Evolutionary conservation across 164 flowering plant species (phyloP), one percentile per base, ranked within the genome.

Genomic region (Buxus sempervirens): DNA sequence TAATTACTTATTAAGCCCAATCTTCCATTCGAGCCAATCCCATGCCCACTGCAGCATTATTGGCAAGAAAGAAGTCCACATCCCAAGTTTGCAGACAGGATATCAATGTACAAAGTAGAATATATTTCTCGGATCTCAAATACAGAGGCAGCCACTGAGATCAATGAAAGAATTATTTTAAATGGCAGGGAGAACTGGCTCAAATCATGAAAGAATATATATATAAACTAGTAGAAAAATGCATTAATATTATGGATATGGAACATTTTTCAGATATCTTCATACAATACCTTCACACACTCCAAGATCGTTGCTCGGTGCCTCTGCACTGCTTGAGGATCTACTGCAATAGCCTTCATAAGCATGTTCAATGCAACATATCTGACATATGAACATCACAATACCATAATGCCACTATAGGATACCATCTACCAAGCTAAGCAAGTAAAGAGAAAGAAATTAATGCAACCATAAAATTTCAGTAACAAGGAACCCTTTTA

Each of bases 331-430:
- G 98, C 97, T 81, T 91, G 98, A 74, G 93, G 79, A 83, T 96
- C 99, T 65, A 91, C 88, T 16, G 80, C 70, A 38, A 96, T 80
- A 70, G 97, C 97, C 81, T 76, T 90, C 96, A 84, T 91, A 78
- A 96, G 78, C 97, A 93, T 96, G 79, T 93, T 96, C 76, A 96
- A 74, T 38, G 99, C 99, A 77, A 96, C 99, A 88, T 96, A 96
- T 78, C 99, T 96, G 85, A 78, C 48, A 70, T 9, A 63, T 18
- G 51, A 41, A 26, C 36, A 22, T 8, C 45, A 38, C 42, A 42
- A 42, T 62, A 62, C 1, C 15, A 49, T 15, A 25, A 57, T 23
- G 18, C 23, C 13, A 45, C 5, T 45, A 45, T 41, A 45, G 18
- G 12, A 45, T 6, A 45, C 51, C 51, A 45, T 45, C 51, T 15